Conservation (phyloP, 75 land plant genomes). For the Pseudotsuga menziesii region DNA sequence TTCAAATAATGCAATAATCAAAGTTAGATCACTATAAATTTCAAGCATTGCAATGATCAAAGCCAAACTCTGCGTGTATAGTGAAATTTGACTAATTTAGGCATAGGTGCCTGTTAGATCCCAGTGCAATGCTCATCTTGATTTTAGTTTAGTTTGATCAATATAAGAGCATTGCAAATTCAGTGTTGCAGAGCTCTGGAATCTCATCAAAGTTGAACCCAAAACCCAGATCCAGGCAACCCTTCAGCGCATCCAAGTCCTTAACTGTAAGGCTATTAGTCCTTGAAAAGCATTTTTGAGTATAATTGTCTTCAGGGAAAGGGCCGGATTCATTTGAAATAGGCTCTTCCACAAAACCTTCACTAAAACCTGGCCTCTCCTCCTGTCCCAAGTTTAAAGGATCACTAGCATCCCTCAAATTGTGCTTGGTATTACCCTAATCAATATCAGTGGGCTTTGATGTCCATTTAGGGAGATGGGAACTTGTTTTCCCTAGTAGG, state of each 20-base stretch:
- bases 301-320: not conserved
- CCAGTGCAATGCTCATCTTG: no score
- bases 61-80: no score
- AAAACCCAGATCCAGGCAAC: slow-evolving; percentile 68
- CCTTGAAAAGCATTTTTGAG: slow-evolving; percentile 9
- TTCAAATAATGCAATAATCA: no score
- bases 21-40: no score
- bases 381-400: not conserved
- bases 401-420: not conserved
- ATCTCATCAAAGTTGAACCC: slow-evolving; percentile 66
- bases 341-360: slow-evolving; percentile 1
- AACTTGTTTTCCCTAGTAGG: not conserved
- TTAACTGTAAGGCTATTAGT: slow-evolving; percentile 64
- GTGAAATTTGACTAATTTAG: no score
- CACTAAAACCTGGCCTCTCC: slow-evolving; percentile 1
- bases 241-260: slow-evolving; percentile 66
- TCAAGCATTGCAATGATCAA: no score
- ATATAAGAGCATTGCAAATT: slow-evolving; percentile 55
- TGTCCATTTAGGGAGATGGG: not conserved
- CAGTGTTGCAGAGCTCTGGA: slow-evolving; percentile 63
- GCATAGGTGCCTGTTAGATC: slow-evolving; percentile 21
- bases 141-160: not conserved
- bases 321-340: not conserved
- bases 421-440: not conserved
- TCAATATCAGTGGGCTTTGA: slow-evolving; percentile 1